Conservation (phyloP, 148 eudicot species). For the Fallopia convolvulus region DNA sequence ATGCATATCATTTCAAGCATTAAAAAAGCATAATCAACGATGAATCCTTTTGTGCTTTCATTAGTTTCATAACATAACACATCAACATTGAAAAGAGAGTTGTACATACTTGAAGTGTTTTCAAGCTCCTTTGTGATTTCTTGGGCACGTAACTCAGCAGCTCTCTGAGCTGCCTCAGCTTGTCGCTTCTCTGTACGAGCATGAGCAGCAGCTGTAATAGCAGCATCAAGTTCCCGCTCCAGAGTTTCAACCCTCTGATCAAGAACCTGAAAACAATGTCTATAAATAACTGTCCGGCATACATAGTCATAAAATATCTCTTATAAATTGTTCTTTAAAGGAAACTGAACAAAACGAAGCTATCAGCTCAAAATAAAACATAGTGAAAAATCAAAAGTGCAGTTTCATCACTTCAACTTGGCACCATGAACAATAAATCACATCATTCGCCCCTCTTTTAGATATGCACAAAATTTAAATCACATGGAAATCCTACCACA, state of each 20-base stretch:
- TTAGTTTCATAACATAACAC: background rate
- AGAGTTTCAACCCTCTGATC: slow-evolving; percentile 89
- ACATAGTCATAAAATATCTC: background rate
- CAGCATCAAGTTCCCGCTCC: slow-evolving; percentile 85
- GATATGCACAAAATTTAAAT: background rate
- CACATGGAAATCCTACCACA: background rate
- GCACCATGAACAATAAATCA: background rate
- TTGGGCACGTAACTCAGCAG: slow-evolving; percentile 75
- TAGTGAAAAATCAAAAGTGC: background rate
- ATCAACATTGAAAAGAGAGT: background rate
- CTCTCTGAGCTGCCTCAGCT: slow-evolving; percentile 84
- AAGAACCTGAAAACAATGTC: slow-evolving; percentile 42
- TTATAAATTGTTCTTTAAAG: background rate
- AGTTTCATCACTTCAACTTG: background rate
- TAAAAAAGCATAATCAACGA: background rate
- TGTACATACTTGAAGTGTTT: slow-evolving; percentile 76
- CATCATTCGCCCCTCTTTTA: background rate
- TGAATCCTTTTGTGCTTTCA: background rate
- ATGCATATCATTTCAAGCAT: background rate
- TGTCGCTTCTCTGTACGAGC: slow-evolving; percentile 93
- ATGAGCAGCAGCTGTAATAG: slow-evolving; percentile 91
- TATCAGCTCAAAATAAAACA: background rate
- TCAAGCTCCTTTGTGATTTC: slow-evolving; percentile 87
- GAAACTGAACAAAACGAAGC: background rate
- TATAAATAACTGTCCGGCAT: background rate